phyloP scores from a whole-genome alignment of 768 basidiomycete genomes.

The Termitomyces sp. region DNA sequence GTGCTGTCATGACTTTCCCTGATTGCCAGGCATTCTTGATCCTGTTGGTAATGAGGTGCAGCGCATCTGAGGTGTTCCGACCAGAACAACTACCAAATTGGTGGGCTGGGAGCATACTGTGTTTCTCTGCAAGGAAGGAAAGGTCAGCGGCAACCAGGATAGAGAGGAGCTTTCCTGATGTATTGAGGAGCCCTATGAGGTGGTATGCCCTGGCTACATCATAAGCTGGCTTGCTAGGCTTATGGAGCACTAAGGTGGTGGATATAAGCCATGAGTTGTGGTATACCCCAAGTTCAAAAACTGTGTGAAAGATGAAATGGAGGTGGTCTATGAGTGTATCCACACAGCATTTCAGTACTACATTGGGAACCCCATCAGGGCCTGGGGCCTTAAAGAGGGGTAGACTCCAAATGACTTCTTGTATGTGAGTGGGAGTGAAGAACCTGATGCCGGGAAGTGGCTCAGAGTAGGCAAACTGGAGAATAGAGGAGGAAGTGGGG shows the following conservation, averaged over 20 bases:
- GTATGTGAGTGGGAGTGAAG: neutral
- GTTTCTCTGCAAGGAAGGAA: neutral
- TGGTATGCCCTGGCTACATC: too few species aligned
- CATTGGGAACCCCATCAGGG: neutral
- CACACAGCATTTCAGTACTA: too few species aligned
- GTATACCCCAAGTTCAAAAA: neutral
- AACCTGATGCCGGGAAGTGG: neutral
- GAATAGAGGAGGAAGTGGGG: neutral
- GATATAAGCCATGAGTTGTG: too few species aligned
- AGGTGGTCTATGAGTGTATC: too few species aligned
- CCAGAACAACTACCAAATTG: neutral
- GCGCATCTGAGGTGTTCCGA: too few species aligned
- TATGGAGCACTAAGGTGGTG: too few species aligned
- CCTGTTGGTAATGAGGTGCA: too few species aligned
- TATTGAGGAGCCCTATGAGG: too few species aligned
- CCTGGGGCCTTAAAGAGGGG: neutral
- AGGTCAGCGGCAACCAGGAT: too few species aligned
- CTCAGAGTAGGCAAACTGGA: neutral
- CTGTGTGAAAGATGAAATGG: too few species aligned
- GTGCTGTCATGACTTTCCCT: neutral
- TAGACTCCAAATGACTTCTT: neutral
- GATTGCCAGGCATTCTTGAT: neutral
- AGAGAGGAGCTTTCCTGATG: too few species aligned
- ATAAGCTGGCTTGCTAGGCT: too few species aligned
- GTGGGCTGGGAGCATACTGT: neutral